Percentiles rank a stretch among this genome's conserved stretches.
Evolutionary conservation across 23 red algal species (phyloP).

Genomic region (Gracilariopsis chorda): DNA sequence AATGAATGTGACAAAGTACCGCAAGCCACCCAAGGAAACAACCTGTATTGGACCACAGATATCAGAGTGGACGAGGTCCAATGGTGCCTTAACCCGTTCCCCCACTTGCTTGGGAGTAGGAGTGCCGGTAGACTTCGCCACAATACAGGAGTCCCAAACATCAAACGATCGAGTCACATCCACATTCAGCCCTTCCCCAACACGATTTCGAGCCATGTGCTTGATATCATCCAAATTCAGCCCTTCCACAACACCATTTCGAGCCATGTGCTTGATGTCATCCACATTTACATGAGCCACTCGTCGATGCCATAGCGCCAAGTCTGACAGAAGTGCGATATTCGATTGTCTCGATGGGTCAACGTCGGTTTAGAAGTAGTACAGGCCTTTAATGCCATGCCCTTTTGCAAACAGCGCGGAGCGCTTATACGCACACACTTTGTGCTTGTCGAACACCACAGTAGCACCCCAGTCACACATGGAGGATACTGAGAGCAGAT

Average conservation of each 20-base stretch:
- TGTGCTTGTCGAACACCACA: too few species aligned
- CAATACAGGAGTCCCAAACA: neutral
- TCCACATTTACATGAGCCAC: conserved; percentile 30
- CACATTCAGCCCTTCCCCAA: too few species aligned
- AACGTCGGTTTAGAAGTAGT: neutral
- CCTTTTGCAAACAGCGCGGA: too few species aligned
- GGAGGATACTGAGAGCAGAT: too few species aligned
- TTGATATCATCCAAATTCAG: neutral
- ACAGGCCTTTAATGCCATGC: too few species aligned
- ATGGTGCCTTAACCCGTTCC: neutral
- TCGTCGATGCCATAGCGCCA: conserved; percentile 8
- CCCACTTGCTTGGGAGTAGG: conserved; percentile 35
- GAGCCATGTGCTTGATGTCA: neutral
- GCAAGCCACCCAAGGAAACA: neutral
- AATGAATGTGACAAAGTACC: conserved; percentile 41
- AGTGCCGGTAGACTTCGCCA: neutral
- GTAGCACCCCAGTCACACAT: too few species aligned
- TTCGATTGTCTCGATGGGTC: neutral
- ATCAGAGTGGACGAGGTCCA: conserved; percentile 9
- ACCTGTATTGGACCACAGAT: conserved; percentile 13
- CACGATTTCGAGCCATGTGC: too few species aligned
- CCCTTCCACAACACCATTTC: neutral
- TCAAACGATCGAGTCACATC: too few species aligned
- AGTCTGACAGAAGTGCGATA: neutral
- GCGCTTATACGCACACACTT: too few species aligned